phyloP scores from a whole-genome alignment of 2,329 filamentous ascomycete genomes.

The Periglandula ipomoeae region DNA sequence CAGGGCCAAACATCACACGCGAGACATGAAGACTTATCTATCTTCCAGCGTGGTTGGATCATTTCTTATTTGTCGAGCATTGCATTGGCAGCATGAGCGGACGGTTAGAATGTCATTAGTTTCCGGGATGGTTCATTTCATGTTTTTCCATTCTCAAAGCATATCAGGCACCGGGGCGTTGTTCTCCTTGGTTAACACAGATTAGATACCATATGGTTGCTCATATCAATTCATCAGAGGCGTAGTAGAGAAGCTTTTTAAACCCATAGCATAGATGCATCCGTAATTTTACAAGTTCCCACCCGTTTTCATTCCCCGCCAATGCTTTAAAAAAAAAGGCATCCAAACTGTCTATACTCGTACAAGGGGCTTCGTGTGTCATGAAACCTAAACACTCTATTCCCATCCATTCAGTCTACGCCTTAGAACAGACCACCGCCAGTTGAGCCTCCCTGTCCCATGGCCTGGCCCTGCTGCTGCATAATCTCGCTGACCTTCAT shows the following conservation, averaged over 20 bases:
- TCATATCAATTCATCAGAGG: not conserved
- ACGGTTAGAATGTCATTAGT: not conserved
- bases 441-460: constrained; percentile 34
- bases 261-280: not conserved
- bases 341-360: not conserved
- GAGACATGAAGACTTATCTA: constrained; percentile 15
- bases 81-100: not conserved
- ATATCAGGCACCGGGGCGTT: not conserved
- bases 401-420: no score
- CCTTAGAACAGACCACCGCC: constrained; percentile 26
- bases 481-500: constrained; percentile 96
- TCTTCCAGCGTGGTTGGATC: no score
- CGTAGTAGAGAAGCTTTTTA: not conserved
- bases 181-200: not conserved
- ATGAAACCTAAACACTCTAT: no score
- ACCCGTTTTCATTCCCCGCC: not conserved
- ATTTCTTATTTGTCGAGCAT: not conserved
- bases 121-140: not conserved
- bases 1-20: constrained; percentile 45
- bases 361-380: not conserved
- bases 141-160: not conserved
- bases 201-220: not conserved
- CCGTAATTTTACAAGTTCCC: not conserved
- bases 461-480: constrained; percentile 72
- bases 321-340: not conserved